phyloP scores from a whole-genome alignment of 2,329 filamentous ascomycete genomes.

The Trichoderma atrobrunneum region DNA sequence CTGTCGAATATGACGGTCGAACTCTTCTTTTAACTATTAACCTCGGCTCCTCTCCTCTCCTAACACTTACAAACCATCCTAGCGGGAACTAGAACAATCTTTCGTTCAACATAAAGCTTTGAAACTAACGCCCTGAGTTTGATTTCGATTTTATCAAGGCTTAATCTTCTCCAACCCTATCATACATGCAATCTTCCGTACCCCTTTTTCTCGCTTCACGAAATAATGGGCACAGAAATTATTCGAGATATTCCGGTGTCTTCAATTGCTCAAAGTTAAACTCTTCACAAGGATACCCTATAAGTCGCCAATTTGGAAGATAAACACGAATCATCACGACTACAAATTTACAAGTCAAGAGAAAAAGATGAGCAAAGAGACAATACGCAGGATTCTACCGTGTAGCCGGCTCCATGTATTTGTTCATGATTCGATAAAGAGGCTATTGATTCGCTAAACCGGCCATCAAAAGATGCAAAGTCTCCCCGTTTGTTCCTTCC shows the following conservation, averaged over 20 bases:
- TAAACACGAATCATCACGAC: neutral
- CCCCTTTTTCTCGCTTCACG: neutral
- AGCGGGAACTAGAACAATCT: neutral
- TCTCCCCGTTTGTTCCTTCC: conserved; percentile 38
- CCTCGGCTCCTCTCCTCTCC: neutral
- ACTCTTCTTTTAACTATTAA: neutral
- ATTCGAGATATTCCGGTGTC: neutral
- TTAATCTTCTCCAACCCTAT: no score
- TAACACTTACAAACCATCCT: neutral
- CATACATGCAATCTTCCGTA: neutral
- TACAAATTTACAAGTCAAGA: neutral
- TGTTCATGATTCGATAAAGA: neutral
- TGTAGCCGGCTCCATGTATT: neutral
- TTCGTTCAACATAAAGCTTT: neutral
- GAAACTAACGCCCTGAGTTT: neutral
- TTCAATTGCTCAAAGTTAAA: neutral
- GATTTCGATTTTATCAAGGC: neutral
- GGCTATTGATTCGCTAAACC: neutral
- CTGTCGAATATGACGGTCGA: no score
- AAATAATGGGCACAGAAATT: neutral
- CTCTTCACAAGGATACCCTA: neutral
- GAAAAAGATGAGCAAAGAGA: neutral
- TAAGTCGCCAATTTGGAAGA: neutral
- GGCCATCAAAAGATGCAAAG: conserved; percentile 35
- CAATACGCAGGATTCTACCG: neutral